These are phyloP conservation scores for Vanrija pseudolonga DNA, from an alignment of 1,284 basidiomycete species.

Conservation along the genomic window DNA sequence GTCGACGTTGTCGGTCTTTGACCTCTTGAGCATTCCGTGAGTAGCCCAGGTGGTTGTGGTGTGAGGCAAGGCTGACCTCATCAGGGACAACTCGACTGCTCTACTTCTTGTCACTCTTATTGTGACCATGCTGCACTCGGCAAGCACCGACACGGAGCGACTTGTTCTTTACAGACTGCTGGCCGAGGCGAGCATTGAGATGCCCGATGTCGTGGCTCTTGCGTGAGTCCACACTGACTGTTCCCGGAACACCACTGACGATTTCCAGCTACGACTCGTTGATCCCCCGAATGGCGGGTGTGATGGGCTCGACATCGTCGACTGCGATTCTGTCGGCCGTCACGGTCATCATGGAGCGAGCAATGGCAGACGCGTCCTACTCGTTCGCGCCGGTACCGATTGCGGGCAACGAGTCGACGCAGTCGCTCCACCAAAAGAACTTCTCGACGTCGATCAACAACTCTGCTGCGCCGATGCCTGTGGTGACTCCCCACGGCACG, in stretches of 20 bases:
- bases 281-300: slow-evolving; percentile 72
- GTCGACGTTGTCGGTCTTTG: slow-evolving; percentile 54
- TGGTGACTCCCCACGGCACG: slow-evolving; percentile 4
- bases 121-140: slow-evolving; percentile 68
- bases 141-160: slow-evolving; percentile 73
- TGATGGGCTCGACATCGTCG: slow-evolving; percentile 68
- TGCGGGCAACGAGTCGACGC: slow-evolving; percentile 9
- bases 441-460: slow-evolving; percentile 17
- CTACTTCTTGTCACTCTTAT: slow-evolving; percentile 71
- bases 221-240: slow-evolving; percentile 51
- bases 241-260: slow-evolving; percentile 2
- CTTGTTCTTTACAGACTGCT: slow-evolving; percentile 74
- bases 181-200: slow-evolving; percentile 65
- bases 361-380: slow-evolving; percentile 36
- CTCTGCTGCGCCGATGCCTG: neutral
- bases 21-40: slow-evolving; percentile 40
- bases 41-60: slow-evolving; percentile 1
- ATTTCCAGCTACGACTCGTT: slow-evolving; percentile 68
- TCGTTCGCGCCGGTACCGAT: slow-evolving; percentile 22
- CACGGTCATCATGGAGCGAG: slow-evolving; percentile 63
- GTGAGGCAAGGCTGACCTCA: neutral
- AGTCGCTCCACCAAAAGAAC: slow-evolving; percentile 22
- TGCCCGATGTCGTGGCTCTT: slow-evolving; percentile 70
- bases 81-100: slow-evolving; percentile 61
- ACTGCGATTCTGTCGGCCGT: slow-evolving; percentile 66